Percentiles rank a stretch among this genome's conserved stretches.
These are phyloP conservation scores for Pichia pseudocactophila DNA, from an alignment of 805 yeast species.

Conservation along the genomic window DNA sequence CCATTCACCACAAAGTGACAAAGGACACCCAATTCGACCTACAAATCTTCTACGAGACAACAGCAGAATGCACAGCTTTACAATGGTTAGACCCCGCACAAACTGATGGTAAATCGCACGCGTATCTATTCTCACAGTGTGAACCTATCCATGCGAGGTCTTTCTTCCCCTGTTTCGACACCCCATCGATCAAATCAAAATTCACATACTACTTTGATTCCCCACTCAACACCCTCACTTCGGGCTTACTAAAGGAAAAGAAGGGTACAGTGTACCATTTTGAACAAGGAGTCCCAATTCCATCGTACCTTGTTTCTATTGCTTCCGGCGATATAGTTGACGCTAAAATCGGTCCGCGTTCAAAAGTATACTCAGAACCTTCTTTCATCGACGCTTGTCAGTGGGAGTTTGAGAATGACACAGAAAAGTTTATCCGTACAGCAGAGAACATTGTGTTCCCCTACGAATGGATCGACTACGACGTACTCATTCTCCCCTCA, in stretches of 20 bases:
- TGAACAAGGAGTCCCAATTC: conserved; percentile 74
- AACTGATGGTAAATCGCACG: conserved; percentile 61
- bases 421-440: conserved; percentile 67
- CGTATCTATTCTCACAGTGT: conserved; percentile 78
- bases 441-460: conserved; percentile 71
- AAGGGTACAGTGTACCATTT: conserved; percentile 38
- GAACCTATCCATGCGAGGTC: conserved; percentile 89
- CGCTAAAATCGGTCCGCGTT: conserved; percentile 76
- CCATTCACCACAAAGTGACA: conserved; percentile 22
- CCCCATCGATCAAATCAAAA: conserved; percentile 73
- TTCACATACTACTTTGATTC: conserved; percentile 53
- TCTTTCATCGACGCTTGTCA: conserved; percentile 55
- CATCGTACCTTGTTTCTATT: conserved; percentile 73
- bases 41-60: conserved; percentile 54
- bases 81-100: conserved; percentile 75
- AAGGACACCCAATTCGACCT: conserved; percentile 20
- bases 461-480: conserved; percentile 81
- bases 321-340: conserved; percentile 73
- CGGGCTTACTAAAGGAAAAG: conserved; percentile 37
- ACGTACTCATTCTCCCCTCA: conserved; percentile 70
- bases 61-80: conserved; percentile 69
- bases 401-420: conserved; percentile 73
- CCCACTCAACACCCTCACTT: conserved; percentile 59
- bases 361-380: conserved; percentile 76
- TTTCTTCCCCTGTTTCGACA: conserved; percentile 83